Base-by-base conservation (phyloP, 2,329 filamentous ascomycete species). In the Colletotrichum sp. region DNA sequence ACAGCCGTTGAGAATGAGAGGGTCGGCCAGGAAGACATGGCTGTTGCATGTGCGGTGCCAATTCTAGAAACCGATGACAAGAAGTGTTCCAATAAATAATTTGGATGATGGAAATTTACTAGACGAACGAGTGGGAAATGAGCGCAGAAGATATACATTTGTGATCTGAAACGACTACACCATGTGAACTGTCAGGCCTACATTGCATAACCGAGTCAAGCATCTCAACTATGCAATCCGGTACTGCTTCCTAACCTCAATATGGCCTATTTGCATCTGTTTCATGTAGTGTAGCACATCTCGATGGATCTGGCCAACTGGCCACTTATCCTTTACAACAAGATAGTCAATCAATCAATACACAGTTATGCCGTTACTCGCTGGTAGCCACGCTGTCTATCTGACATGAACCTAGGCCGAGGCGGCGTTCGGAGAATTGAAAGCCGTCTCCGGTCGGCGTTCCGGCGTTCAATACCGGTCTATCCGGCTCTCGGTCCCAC, bases 31-130 rank as follows among this genome's bases (percentile, higher is more conserved):
- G 43, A 48, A 1, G n/a, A 13, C 43, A 52, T 52, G n/a, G 3
- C 43, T 13, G 4, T 3, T 52, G 6, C n/a, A n/a, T 21, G 7
- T 48, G 4, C 3, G 10, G 4, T 4, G 10, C 10, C n/a, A n/a
- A 7, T 21, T 48, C 2, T 12, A 5, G n/a, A 10, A 4, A 16
- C 10, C 7, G 43, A 21, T 48, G 0, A 3, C 43, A 12, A 12
- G n/a, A 21, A 1, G 4, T 12, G 0, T 48, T 0, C 12, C 9
- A 48, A 21, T n/a, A 6, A n/a, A 12, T 12, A 21, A n/a, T 48
- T 21, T 7, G n/a, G n/a, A 2, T 4, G 43, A 48, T 21, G 5
- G 3, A 21, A 2, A 13, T 2, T 2, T 21, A 52, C 43, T 2
- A 52, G 43, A 52, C 21, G 43, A 52, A 13, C n/a, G 43, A 13